A percentile compares a stretch with the other conserved stretches of the same genome.
Conservation (phyloP, 2,329 filamentous ascomycete species). For the Phialophora macrospora region DNA sequence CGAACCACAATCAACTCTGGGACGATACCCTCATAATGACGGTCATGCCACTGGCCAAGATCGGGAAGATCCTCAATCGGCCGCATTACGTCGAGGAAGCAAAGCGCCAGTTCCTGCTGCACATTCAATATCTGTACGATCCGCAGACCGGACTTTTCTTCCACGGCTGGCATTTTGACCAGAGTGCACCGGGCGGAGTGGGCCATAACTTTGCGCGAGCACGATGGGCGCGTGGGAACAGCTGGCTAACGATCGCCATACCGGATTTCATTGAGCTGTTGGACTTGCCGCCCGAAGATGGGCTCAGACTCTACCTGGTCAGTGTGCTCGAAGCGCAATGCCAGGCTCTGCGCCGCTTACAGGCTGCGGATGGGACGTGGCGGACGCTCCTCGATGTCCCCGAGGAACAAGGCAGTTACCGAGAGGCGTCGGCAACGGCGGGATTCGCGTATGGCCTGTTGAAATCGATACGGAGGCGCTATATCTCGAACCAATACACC, state of each 20-base stretch:
- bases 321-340: slow-evolving; percentile 70
- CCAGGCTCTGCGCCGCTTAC: slow-evolving; percentile 65
- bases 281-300: slow-evolving; percentile 58
- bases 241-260: slow-evolving; percentile 81
- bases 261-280: slow-evolving; percentile 79
- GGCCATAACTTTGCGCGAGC: slow-evolving; percentile 63
- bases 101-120: slow-evolving; percentile 75
- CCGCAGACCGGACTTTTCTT: slow-evolving; percentile 73
- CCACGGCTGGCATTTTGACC: slow-evolving; percentile 80
- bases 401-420: slow-evolving; percentile 70
- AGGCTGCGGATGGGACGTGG: slow-evolving; percentile 70
- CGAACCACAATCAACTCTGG: slow-evolving; percentile 78
- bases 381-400: slow-evolving; percentile 73
- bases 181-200: slow-evolving; percentile 55
- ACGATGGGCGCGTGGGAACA: slow-evolving; percentile 61
- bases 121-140: slow-evolving; percentile 80
- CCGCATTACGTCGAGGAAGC: slow-evolving; percentile 78
- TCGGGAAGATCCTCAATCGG: slow-evolving; percentile 70
- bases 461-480: slow-evolving; percentile 72
- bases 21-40: slow-evolving; percentile 91
- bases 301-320: slow-evolving; percentile 59
- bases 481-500: slow-evolving; percentile 65
- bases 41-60: slow-evolving; percentile 78
- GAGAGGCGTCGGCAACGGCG: slow-evolving; percentile 77
- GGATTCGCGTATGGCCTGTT: slow-evolving; percentile 81